Percentiles rank a stretch among this genome's conserved stretches.
These are phyloP conservation scores for Fraxinus greggii DNA, from an alignment of 305 asterid genomes.

Conservation along the genomic window DNA sequence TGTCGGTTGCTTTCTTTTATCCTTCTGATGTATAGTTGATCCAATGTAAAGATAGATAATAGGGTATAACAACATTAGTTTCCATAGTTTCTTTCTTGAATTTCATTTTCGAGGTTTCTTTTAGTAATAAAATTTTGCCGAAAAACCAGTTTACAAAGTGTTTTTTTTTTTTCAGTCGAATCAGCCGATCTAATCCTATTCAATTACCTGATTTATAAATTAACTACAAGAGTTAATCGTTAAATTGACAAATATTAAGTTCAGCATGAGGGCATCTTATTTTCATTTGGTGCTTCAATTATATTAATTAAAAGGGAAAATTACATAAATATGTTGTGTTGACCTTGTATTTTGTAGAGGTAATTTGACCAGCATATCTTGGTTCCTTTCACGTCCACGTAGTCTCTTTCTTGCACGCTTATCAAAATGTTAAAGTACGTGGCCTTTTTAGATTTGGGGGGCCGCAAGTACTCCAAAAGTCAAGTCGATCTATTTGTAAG, in stretches of 20 bases:
- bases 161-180: not conserved
- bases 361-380: not conserved
- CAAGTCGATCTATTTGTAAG: not conserved
- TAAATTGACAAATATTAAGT: not conserved
- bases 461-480: not conserved
- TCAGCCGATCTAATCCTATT: not conserved
- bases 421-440: too few species aligned
- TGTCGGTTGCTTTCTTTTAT: not conserved
- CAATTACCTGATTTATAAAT: not conserved
- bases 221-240: not conserved
- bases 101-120: not conserved
- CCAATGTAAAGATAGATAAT: not conserved
- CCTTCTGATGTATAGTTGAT: not conserved
- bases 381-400: not conserved
- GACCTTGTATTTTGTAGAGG: too few species aligned
- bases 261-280: not conserved
- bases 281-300: not conserved
- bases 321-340: not conserved
- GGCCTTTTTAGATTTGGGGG: too few species aligned
- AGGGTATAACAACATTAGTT: not conserved
- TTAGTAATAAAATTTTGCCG: too few species aligned
- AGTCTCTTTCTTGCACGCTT: not conserved
- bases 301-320: not conserved
- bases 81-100: not conserved
- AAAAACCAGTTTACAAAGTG: too few species aligned